Percentiles rank a stretch among this genome's conserved stretches.
Evolutionary conservation across 768 basidiomycete genomes (phyloP).

Genomic region (Pisolithus albus): DNA sequence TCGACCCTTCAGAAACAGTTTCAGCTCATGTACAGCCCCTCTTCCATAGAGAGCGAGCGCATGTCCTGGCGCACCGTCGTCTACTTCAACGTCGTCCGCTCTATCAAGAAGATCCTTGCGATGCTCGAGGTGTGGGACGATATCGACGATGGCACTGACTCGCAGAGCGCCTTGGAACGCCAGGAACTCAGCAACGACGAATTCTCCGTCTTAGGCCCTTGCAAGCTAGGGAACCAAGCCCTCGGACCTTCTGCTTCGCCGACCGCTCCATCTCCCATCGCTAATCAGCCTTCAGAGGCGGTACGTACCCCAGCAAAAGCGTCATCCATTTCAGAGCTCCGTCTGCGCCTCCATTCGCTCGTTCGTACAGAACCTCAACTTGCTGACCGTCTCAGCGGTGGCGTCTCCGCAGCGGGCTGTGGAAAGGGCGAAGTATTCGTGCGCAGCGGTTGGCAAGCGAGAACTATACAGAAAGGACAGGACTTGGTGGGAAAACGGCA

Average conservation of each 20-base stretch:
- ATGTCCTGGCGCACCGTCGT: conserved; percentile 67
- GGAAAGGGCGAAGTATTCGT: conserved; percentile 72
- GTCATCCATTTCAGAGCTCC: conserved; percentile 43
- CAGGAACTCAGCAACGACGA: conserved; percentile 26
- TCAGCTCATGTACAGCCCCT: conserved; percentile 75
- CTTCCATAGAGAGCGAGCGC: conserved; percentile 61
- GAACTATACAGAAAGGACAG: conserved; percentile 49
- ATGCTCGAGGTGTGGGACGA: conserved; percentile 61
- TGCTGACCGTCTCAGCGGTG: conserved; percentile 68
- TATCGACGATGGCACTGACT: conserved; percentile 44
- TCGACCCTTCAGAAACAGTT: conserved; percentile 75
- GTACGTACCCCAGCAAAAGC: conserved; percentile 17
- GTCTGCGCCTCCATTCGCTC: conserved; percentile 53
- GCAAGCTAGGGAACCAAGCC: conserved; percentile 8
- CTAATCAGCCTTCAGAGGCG: conserved; percentile 5
- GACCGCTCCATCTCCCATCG: conserved; percentile 8
- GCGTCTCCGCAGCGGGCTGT: conserved; percentile 65
- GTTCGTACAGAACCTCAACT: conserved; percentile 56
- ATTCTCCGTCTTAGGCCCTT: conserved; percentile 9
- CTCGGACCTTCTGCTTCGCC: conserved; percentile 5
- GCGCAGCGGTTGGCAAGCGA: conserved; percentile 75
- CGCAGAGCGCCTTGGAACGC: conserved; percentile 27
- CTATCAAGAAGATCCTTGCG: conserved; percentile 60
- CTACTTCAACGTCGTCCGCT: conserved; percentile 70
- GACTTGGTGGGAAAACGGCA: conserved; percentile 25